Evolutionary conservation across 257 asterid genomes (phyloP), one percentile per base, ranked within the genome.

Genomic region (Solanum chmielewskii): DNA sequence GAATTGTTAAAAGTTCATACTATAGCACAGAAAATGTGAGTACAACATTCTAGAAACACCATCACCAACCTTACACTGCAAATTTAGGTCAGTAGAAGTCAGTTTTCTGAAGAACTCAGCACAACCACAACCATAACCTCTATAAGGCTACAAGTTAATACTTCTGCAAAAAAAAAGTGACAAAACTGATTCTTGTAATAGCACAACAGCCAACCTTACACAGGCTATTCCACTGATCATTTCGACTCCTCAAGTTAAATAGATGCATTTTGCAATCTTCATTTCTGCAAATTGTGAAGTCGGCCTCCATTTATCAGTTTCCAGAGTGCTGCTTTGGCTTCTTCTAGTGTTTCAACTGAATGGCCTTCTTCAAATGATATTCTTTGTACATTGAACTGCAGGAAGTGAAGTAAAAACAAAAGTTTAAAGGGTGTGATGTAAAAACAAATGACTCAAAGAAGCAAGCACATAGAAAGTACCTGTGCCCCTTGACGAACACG

Each of bases 401-500:
- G 86, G 45, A 86, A 85, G 39, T 60, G 45, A 35, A 77, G 27
- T 16, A 2, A 59, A 56, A 27, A 49, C 6, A 29, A 15, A 49
- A 49, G 69, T 25, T 74, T 59, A 62, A 60, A 77, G 68, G 31
- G 45, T 6, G 14, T 77, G 41, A 13, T 56, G 78, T n/a, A 52
- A 16, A 71, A 85, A 70, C 83, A 31, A 74, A 44, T 11, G 69
- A 85, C 64, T 33, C 7, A 44, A 85, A 85, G 33, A 18, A 45
- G 87, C 69, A 85, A 85, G 87, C 39, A 33, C 16, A 84, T 31
- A 75, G 7, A 27, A 11, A 73, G 35, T 47, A 96, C 98, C 98
- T 96, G 97, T 74, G 96, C 98, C 64, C 98, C 98, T 91, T 94
- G 98, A 41, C 98, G 98, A 71, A 95, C 99, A 64, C 99, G 97